These are phyloP conservation scores for Saururus chinensis DNA, from an alignment of 164 flowering plant genomes.

Conservation along the genomic window DNA sequence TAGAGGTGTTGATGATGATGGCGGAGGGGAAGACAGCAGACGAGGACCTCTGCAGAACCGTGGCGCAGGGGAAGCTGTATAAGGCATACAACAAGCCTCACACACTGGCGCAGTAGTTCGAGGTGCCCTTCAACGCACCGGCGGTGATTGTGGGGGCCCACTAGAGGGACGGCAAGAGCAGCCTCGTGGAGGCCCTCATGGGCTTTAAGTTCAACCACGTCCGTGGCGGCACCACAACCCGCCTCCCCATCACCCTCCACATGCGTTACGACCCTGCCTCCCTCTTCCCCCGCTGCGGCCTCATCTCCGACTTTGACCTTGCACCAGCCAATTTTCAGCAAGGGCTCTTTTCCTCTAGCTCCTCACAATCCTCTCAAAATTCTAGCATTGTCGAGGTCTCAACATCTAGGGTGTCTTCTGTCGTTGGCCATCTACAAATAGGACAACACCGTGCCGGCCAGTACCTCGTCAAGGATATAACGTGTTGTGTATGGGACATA, in stretches of 20 bases:
- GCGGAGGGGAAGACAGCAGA: not conserved
- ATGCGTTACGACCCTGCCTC: constrained; percentile 79
- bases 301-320: constrained; percentile 57
- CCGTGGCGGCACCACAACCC: constrained; percentile 97
- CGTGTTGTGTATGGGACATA: too few relatives aligned
- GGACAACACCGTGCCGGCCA: too few relatives aligned
- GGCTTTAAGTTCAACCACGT: constrained; percentile 99
- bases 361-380: too few relatives aligned
- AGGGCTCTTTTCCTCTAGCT: too few relatives aligned
- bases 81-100: constrained; percentile 94
- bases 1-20: not conserved
- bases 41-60: not conserved
- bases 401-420: too few relatives aligned
- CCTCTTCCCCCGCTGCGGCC: constrained; percentile 51
- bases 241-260: constrained; percentile 95
- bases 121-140: constrained; percentile 93
- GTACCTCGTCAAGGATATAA: too few relatives aligned
- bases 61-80: constrained; percentile 36
- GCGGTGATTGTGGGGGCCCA: constrained; percentile 93
- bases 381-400: too few relatives aligned
- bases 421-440: too few relatives aligned
- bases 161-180: constrained; percentile 97
- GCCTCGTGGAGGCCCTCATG: constrained; percentile 93
- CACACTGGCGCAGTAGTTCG: constrained; percentile 71
- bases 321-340: too few relatives aligned